phyloP scores from a whole-genome alignment of 208 protist species.

The Perkinsela sp. region DNA sequence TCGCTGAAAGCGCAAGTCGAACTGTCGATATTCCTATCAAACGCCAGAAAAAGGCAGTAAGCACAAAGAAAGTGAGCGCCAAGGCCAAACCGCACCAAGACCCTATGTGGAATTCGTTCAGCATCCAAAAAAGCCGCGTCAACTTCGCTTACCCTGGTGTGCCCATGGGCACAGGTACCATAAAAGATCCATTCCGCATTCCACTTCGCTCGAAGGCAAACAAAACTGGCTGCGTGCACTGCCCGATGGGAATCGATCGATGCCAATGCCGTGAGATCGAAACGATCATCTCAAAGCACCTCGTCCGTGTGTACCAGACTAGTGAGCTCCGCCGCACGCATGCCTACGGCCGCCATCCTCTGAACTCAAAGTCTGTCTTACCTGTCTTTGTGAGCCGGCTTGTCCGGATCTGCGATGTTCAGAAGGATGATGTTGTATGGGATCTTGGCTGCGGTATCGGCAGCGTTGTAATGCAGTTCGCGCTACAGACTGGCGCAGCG shows the following conservation, averaged over 20 bases:
- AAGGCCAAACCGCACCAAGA: not conserved
- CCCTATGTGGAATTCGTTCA: not conserved
- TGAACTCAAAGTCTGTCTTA: slow-evolving; percentile 57
- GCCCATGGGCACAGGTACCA: not conserved
- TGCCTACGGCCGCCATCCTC: slow-evolving; percentile 11
- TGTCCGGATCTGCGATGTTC: slow-evolving; percentile 12
- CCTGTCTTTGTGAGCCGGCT: slow-evolving; percentile 32
- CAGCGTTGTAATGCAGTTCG: slow-evolving; percentile 52
- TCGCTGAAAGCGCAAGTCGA: too few species aligned
- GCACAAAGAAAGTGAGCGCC: not conserved
- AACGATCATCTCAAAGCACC: not conserved
- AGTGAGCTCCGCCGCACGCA: slow-evolving; percentile 11
- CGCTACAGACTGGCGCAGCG: slow-evolving; percentile 20
- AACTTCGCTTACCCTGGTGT: not conserved
- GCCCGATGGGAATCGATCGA: not conserved
- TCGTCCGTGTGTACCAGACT: not conserved
- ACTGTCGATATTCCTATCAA: not conserved
- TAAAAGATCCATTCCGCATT: not conserved
- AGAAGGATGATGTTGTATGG: slow-evolving; percentile 21
- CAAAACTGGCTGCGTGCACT: not conserved
- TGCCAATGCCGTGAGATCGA: not conserved
- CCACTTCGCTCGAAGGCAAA: not conserved
- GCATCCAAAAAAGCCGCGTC: not conserved
- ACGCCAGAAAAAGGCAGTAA: not conserved
- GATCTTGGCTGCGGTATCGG: slow-evolving; percentile 51